These are phyloP conservation scores for Venturiaceae sp. DNA, from an alignment of 2,329 filamentous ascomycete genomes.

Conservation along the genomic window DNA sequence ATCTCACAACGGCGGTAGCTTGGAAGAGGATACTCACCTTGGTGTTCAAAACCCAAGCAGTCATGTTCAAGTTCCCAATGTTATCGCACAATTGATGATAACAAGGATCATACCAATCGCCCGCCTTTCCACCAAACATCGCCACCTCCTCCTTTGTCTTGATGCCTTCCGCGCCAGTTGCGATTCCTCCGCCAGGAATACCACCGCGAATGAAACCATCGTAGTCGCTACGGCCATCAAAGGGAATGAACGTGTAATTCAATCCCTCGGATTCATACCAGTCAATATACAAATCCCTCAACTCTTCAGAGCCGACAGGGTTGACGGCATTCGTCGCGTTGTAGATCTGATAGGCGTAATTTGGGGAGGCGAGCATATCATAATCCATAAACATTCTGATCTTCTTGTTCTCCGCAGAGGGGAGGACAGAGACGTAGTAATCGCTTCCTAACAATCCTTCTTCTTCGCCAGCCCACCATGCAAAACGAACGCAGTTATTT, in stretches of 20 bases:
- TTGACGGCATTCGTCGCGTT: slow-evolving; percentile 23
- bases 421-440: slow-evolving; percentile 22
- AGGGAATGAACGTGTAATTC: slow-evolving; percentile 21
- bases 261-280: slow-evolving; percentile 20
- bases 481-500: slow-evolving; percentile 29
- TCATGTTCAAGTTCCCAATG: slow-evolving; percentile 22
- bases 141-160: slow-evolving; percentile 26
- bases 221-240: slow-evolving; percentile 29
- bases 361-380: slow-evolving; percentile 30
- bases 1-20: neutral
- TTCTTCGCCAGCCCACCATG: slow-evolving; percentile 29
- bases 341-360: slow-evolving; percentile 25
- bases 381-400: slow-evolving; percentile 32
- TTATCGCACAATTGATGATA: slow-evolving; percentile 29
- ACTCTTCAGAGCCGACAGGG: slow-evolving; percentile 20
- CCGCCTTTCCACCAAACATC: slow-evolving; percentile 24
- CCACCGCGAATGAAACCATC: slow-evolving; percentile 25
- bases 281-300: slow-evolving; percentile 23
- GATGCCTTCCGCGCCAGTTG: slow-evolving; percentile 26
- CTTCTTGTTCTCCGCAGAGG: slow-evolving; percentile 18
- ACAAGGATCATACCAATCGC: slow-evolving; percentile 26
- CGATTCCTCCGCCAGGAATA: slow-evolving; percentile 25
- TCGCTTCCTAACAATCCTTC: slow-evolving; percentile 24
- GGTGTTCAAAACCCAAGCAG: slow-evolving; percentile 27
- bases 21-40: slow-evolving; percentile 15